Evolutionary conservation across 129 eudicot species (phyloP).

Genomic region (Oenanthe sinensis): DNA sequence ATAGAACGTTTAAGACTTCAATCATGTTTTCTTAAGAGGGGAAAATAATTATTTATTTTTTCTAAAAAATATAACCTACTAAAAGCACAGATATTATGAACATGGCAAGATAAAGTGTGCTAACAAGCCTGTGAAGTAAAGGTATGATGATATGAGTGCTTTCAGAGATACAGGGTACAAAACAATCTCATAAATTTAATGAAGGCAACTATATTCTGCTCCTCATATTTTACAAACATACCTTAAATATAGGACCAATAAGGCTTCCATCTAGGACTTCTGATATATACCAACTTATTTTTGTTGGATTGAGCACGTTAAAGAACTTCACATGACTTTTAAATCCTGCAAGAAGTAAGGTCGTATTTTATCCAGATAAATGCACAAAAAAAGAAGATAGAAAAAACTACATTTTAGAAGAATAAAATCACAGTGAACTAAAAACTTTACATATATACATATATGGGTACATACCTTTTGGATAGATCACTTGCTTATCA

Average conservation of each 20-base stretch:
- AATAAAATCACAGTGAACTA: neutral
- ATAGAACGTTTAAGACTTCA: too few relatives aligned
- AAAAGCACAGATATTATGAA: neutral
- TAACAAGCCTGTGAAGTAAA: neutral
- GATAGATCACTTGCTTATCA: constrained; percentile 54
- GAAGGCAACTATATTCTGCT: neutral
- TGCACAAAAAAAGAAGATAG: neutral
- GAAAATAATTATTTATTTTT: neutral
- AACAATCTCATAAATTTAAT: neutral
- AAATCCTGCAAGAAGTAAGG: constrained; percentile 31
- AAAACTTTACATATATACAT: neutral
- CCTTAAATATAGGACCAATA: constrained; percentile 76
- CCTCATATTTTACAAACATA: neutral
- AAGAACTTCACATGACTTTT: constrained; percentile 58
- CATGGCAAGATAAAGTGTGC: neutral
- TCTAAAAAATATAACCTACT: neutral
- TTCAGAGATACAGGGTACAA: neutral
- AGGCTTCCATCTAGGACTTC: constrained; percentile 67
- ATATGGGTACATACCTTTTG: constrained; percentile 35
- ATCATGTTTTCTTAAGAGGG: neutral
- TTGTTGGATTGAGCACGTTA: constrained; percentile 31
- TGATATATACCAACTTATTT: constrained; percentile 36
- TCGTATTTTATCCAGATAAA: constrained; percentile 5
- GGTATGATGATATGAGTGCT: neutral
- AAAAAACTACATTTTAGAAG: neutral